Evolutionary conservation across 2,329 filamentous ascomycete species (phyloP), one percentile per base, ranked within the genome.

Genomic region (Fusarium sp.): DNA sequence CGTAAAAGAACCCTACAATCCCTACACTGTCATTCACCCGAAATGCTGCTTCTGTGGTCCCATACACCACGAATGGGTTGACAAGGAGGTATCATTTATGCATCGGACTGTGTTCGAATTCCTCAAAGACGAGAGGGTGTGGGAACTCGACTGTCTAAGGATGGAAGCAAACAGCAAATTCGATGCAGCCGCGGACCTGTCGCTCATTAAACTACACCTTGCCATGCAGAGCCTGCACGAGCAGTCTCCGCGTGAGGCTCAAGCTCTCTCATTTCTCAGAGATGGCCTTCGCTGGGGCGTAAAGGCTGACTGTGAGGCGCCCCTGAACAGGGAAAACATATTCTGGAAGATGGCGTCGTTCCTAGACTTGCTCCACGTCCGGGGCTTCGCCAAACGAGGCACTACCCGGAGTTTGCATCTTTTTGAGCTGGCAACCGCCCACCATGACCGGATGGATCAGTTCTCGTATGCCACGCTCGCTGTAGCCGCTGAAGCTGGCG

Each of bases 21-120:
- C 5, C 11, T 4, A 5, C 10, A 43, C 5, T 20, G n/a, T 6
- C 39, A 3, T 6, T 20, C 1, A 7, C 10, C 10, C 0, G 39
- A 11, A 7, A 4, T 43, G 20, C 39, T 45, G 41, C 41, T 45
- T 45, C 20, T 45, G 41, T 22, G 20, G 20, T 2, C 20, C 41
- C 6, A 1, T 2, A 43, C 41, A 43, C 2, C 3, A 22, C 20
- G 20, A 14, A 6, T 8, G n/a, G 5, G 2, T 43, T 6, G 11
- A 43, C n/a, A 8, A 2, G 6, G 3, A 14, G 20, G 41, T 43
- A n/a, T 1, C 3, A 1, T 45, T 45, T 13, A 45, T 45, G 20
- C 41, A 45, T 45, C 41, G 41, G 0, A 45, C 20, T 2, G 41
- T 45, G 6, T 45, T 45, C 41, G 41, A 45, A 13, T 45, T 45